A percentile compares a stretch with the other conserved stretches of the same genome.
phyloP scores from a whole-genome alignment of 2,329 filamentous ascomycete genomes.

The Microdochium bolleyi region DNA sequence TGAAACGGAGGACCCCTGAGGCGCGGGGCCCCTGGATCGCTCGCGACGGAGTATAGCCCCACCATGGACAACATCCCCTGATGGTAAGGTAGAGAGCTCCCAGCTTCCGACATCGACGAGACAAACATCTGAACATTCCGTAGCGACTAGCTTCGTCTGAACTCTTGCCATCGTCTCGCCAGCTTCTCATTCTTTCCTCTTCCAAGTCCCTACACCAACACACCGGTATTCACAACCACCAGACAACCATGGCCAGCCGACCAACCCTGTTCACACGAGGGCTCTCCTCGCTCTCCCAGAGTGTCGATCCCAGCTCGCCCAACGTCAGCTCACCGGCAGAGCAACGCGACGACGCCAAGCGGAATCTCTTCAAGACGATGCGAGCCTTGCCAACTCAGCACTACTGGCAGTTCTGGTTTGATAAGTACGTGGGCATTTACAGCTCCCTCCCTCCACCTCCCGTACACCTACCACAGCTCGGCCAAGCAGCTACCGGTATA shows the following conservation, averaged over 20 bases:
- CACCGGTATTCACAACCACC: not conserved
- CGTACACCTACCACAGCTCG: too few species aligned
- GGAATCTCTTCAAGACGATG: constrained; percentile 71
- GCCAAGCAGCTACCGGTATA: not conserved
- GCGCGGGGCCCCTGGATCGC: not conserved
- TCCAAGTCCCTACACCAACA: not conserved
- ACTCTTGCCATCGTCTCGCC: too few species aligned
- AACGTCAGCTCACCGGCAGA: constrained; percentile 61
- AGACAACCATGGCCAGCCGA: constrained; percentile 41
- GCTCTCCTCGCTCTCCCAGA: constrained; percentile 54
- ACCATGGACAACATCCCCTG: too few species aligned
- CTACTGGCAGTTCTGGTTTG: constrained; percentile 69
- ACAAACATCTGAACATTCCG: too few species aligned
- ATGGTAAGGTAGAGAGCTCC: too few species aligned
- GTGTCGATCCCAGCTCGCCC: constrained; percentile 49
- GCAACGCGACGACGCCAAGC: constrained; percentile 71
- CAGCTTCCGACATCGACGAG: too few species aligned
- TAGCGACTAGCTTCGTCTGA: too few species aligned
- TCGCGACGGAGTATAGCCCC: not conserved
- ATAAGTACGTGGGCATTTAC: constrained; percentile 41
- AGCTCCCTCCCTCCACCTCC: too few species aligned
- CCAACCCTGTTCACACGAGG: constrained; percentile 54
- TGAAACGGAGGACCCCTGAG: not conserved
- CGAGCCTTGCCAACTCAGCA: constrained; percentile 70
- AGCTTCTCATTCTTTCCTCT: not conserved